These are phyloP conservation scores for Aegilops bicornis DNA, from an alignment of 176 grass and related monocot genomes.

Conservation along the genomic window DNA sequence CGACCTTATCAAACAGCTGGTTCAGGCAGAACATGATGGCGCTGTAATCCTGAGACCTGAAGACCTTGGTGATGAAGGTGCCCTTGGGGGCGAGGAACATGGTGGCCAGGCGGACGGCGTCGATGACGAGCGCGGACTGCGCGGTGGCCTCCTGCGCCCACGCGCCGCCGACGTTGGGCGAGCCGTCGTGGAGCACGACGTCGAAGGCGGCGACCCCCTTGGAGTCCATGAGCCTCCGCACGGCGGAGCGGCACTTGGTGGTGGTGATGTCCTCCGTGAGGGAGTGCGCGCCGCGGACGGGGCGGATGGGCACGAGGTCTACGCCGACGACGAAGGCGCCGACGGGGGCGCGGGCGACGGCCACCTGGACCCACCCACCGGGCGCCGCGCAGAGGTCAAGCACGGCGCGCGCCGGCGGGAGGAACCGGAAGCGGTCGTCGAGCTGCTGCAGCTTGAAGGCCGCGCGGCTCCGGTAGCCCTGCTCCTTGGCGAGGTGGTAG, in stretches of 20 bases:
- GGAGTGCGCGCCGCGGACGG: slow-evolving; percentile 71
- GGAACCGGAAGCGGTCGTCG: slow-evolving; percentile 80
- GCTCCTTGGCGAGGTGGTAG: slow-evolving; percentile 89
- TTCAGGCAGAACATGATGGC: slow-evolving; percentile 88
- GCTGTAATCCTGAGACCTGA: slow-evolving; percentile 93
- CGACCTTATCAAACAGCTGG: slow-evolving; percentile 93
- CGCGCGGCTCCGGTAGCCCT: slow-evolving; percentile 83
- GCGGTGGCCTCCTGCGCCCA: slow-evolving; percentile 93
- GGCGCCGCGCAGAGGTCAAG: slow-evolving; percentile 95
- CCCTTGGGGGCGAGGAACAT: slow-evolving; percentile 78
- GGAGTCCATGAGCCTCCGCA: slow-evolving; percentile 65
- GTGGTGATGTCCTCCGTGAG: slow-evolving; percentile 93
- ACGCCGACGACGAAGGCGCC: slow-evolving; percentile 77
- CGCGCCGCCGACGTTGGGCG: slow-evolving; percentile 87
- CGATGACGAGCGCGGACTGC: slow-evolving; percentile 73
- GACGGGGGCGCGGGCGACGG: slow-evolving; percentile 62
- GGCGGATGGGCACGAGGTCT: slow-evolving; percentile 78
- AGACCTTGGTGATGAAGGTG: slow-evolving; percentile 87
- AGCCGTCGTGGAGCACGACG: slow-evolving; percentile 86
- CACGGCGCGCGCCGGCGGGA: slow-evolving; percentile 65
- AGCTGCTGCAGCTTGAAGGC: slow-evolving; percentile 97
- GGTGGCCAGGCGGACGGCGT: slow-evolving; percentile 65
- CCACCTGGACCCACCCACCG: slow-evolving; percentile 88
- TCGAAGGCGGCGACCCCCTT: slow-evolving; percentile 63
- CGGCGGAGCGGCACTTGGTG: slow-evolving; percentile 63